phyloP scores from a whole-genome alignment of 2,329 filamentous ascomycete genomes.

The Pseudocercospora fijiensis region DNA sequence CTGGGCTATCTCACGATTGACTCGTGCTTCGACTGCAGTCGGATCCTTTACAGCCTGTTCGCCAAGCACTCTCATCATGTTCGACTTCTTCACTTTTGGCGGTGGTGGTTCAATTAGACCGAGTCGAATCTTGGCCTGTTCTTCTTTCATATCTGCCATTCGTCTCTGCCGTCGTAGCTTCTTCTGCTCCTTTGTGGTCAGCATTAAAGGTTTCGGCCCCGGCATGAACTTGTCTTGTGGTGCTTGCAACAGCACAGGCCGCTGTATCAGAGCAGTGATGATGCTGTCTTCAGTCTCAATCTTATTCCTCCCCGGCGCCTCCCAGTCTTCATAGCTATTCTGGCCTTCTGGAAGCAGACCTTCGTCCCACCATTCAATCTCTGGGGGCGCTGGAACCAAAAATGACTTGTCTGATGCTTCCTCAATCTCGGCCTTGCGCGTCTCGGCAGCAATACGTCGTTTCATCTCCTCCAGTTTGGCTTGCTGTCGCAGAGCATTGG shows the following conservation, averaged over 20 bases:
- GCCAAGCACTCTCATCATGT: slow-evolving; percentile 94
- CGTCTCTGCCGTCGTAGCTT: slow-evolving; percentile 87
- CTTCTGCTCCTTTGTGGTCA: slow-evolving; percentile 86
- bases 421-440: slow-evolving; percentile 87
- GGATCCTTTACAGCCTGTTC: slow-evolving; percentile 93
- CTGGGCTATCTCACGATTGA: slow-evolving; percentile 89
- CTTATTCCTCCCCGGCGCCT: slow-evolving; percentile 68
- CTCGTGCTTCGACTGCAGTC: slow-evolving; percentile 90
- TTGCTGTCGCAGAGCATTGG: slow-evolving; percentile 82
- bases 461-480: slow-evolving; percentile 92
- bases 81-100: slow-evolving; percentile 95
- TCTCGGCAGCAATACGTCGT: slow-evolving; percentile 81
- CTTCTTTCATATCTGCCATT: slow-evolving; percentile 91
- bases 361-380: slow-evolving; percentile 98
- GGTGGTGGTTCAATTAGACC: slow-evolving; percentile 86
- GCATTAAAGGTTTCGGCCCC: slow-evolving; percentile 81
- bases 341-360: slow-evolving; percentile 71
- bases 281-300: slow-evolving; percentile 78
- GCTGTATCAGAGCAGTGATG: slow-evolving; percentile 86
- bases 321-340: slow-evolving; percentile 60
- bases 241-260: slow-evolving; percentile 85
- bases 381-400: slow-evolving; percentile 72
- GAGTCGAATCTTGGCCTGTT: slow-evolving; percentile 91
- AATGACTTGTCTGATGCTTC: slow-evolving; percentile 93
- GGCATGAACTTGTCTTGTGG: slow-evolving; percentile 83